Evolutionary conservation across 257 asterid genomes (phyloP).

Genomic region (Salvia miltiorrhiza): DNA sequence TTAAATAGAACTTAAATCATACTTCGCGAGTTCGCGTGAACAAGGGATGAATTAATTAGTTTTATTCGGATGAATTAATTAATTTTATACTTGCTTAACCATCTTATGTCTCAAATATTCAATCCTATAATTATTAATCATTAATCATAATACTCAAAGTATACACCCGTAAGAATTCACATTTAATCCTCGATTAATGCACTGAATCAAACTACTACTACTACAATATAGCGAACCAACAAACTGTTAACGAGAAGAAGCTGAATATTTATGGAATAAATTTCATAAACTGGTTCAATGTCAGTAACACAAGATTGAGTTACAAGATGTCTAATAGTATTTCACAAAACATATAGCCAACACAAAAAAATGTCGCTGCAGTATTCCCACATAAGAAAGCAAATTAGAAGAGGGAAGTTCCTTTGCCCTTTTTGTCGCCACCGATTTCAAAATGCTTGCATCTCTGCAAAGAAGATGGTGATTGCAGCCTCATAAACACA

Average conservation of each 20-base stretch:
- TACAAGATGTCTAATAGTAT: constrained; percentile 11
- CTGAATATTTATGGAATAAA: background rate
- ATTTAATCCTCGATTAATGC: background rate
- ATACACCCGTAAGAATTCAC: no score
- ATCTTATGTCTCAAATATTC: no score
- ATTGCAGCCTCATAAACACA: background rate
- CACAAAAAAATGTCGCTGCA: background rate
- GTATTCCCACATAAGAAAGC: background rate
- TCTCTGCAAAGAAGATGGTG: constrained; percentile 27
- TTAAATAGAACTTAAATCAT: no score
- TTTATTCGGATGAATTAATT: no score
- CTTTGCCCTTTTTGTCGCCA: constrained; percentile 45
- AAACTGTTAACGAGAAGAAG: background rate
- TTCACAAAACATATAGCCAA: background rate
- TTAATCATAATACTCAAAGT: no score
- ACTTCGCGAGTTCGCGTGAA: no score
- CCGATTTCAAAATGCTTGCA: constrained; percentile 49
- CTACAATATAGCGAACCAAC: background rate
- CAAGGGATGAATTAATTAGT: no score
- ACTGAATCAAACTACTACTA: background rate
- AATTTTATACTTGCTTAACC: no score
- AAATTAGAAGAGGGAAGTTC: constrained; percentile 38
- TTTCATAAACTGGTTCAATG: background rate
- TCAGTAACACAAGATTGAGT: no score
- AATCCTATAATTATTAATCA: no score